Evolutionary conservation across 441 rosid genomes (phyloP).

Genomic region (Macaranga tanarius): DNA sequence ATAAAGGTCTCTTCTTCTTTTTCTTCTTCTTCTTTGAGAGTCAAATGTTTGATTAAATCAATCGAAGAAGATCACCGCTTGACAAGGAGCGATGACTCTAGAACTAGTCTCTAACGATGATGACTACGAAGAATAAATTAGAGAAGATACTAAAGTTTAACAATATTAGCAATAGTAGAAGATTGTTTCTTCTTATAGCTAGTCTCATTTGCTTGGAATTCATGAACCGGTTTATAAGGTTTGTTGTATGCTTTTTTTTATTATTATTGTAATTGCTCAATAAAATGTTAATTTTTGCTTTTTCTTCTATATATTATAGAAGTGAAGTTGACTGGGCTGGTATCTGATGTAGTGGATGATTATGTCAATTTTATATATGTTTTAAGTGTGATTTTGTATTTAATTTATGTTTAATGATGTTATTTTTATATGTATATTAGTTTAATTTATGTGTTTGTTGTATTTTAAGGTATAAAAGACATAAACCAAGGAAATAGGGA

Average conservation of each 20-base stretch:
- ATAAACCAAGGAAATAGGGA: too few relatives aligned
- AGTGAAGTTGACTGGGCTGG: conserved; percentile 68
- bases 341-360: too few relatives aligned
- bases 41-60: conserved; percentile 54
- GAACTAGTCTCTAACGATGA: conserved; percentile 32
- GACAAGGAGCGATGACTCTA: too few relatives aligned
- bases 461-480: too few relatives aligned
- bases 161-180: conserved; percentile 27
- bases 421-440: too few relatives aligned
- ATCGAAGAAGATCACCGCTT: conserved; percentile 41
- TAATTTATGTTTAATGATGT: too few relatives aligned
- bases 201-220: conserved; percentile 70
- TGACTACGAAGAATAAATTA: conserved; percentile 23
- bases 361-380: too few relatives aligned
- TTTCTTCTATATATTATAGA: conserved; percentile 66
- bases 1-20: conserved; percentile 21
- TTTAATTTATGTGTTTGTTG: too few relatives aligned
- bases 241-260: conserved; percentile 9
- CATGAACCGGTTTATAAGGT: conserved; percentile 97
- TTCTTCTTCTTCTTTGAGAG: conserved; percentile 23
- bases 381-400: too few relatives aligned
- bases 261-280: background rate
- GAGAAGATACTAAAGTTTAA: conserved; percentile 40
- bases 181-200: conserved; percentile 36
- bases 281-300: background rate